Evolutionary conservation across 805 yeast species (phyloP).

Genomic region (Citeromyces matritensis): DNA sequence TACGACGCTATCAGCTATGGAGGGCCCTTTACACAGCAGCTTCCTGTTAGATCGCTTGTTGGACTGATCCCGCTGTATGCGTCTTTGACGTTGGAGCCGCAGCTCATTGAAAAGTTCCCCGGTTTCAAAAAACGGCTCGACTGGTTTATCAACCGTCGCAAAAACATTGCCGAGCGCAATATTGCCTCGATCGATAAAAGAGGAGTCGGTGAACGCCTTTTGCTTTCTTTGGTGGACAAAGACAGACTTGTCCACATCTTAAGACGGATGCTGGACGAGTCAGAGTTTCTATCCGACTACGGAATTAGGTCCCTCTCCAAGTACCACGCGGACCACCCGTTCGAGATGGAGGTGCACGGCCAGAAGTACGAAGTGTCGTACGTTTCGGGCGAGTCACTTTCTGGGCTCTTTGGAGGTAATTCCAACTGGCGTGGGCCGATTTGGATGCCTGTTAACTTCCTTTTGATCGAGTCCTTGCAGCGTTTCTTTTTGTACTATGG

Average conservation of each 20-base stretch:
- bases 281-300: constrained; percentile 69
- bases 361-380: constrained; percentile 54
- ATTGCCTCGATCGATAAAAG: constrained; percentile 68
- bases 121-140: constrained; percentile 68
- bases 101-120: constrained; percentile 61
- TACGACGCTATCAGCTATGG: constrained; percentile 88
- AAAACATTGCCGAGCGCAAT: constrained; percentile 60
- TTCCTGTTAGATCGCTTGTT: constrained; percentile 80
- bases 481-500: constrained; percentile 84
- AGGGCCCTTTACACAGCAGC: constrained; percentile 41
- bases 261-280: constrained; percentile 70
- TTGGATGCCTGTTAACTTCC: constrained; percentile 88
- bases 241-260: constrained; percentile 67
- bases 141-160: constrained; percentile 69
- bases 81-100: constrained; percentile 77
- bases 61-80: constrained; percentile 90
- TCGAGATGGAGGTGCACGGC: constrained; percentile 72
- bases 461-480: constrained; percentile 75
- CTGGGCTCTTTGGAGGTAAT: constrained; percentile 92
- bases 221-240: constrained; percentile 66
- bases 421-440: constrained; percentile 97
- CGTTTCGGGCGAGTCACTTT: constrained; percentile 79
- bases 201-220: constrained; percentile 73
- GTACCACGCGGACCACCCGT: constrained; percentile 74
- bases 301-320: constrained; percentile 86